These are phyloP conservation scores for Pestalotiopsis sp. DNA, from an alignment of 2,329 filamentous ascomycete genomes.

Conservation along the genomic window DNA sequence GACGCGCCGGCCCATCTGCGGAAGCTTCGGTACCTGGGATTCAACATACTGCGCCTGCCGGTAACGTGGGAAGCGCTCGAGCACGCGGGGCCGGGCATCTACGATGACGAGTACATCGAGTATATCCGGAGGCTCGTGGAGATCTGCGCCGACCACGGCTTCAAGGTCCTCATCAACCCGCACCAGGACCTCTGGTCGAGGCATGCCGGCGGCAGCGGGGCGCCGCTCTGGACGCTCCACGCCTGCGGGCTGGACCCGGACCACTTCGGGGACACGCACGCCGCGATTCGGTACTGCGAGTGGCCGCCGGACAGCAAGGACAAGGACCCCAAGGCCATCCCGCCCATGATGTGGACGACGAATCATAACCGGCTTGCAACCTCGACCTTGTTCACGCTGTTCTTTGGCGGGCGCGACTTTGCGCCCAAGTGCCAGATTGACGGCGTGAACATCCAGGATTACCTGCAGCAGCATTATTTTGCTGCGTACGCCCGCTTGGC, in stretches of 20 bases:
- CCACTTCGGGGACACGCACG: constrained; percentile 24
- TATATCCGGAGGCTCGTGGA: constrained; percentile 20
- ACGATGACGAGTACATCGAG: constrained; percentile 26
- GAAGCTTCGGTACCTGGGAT: constrained; percentile 22
- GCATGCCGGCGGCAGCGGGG: constrained; percentile 24
- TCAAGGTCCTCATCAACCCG: constrained; percentile 27
- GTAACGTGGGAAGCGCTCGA: constrained; percentile 28
- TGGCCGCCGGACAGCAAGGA: constrained; percentile 23
- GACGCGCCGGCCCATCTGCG: constrained; percentile 21
- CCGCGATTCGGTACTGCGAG: constrained; percentile 24
- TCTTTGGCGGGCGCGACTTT: constrained; percentile 25
- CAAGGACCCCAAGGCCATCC: constrained; percentile 25
- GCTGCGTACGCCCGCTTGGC: constrained; percentile 22
- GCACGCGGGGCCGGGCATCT: constrained; percentile 24
- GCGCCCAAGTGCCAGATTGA: constrained; percentile 24
- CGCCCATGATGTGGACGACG: constrained; percentile 30
- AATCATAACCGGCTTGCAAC: constrained; percentile 27
- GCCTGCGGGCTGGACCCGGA: constrained; percentile 26
- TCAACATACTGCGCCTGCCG: constrained; percentile 24
- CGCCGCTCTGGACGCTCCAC: constrained; percentile 27
- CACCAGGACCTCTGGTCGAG: constrained; percentile 30
- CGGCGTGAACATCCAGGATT: constrained; percentile 28
- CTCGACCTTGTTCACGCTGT: constrained; percentile 25
- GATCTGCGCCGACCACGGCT: constrained; percentile 21
- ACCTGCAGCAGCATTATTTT: constrained; percentile 26